Evolutionary conservation across 78 protist species (phyloP), one percentile per base, ranked within the genome.

Genomic region (Polysphondylium violaceum): DNA sequence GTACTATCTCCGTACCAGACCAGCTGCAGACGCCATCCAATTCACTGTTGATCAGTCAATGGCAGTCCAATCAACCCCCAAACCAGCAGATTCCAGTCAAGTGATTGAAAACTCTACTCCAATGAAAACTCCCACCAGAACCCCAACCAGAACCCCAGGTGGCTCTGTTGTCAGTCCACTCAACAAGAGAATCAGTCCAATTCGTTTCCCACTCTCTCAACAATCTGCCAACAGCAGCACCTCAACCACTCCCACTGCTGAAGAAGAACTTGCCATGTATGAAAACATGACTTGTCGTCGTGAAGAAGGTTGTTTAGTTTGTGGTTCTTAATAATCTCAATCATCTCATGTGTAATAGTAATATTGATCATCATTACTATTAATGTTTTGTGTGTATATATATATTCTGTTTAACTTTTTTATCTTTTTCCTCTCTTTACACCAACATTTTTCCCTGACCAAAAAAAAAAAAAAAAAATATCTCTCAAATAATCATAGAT

Each of bases 1-100:
- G 98, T 99, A 99, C 96, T 99, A 99, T 96, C 93, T 99, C 44
- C 97, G 99, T 67, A 88, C 99, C 23, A 77, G 95, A n/a, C 95
- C 98, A 21, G 99, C 99, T 21, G 97, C 98, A 27, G 95, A 96
- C 41, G 99, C 99, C 33, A 97, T 97, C 91, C 94, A 98, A 96
- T 98, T 98, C 94, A 98, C 99, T 1, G 99, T 98, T 17, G 98
- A 97, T 59, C 86, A 90, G 44, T 29, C 44, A 47, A 36, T 81
- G 27, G 35, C 69, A 1, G 12, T 19, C 7, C 33, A 38, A 78
- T 21, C 74, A 11, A 63, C 72, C 25, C 40, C 40, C 27, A 31
- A 27, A 27, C 25, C 60, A 16, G 36, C 35, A 33, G 7, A 41
- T 21, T 17, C 33, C 31, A 14, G 36, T 19, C 63, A 68, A 79